Conservation (phyloP, 2,329 filamentous ascomycete species). For the Phaeosphaeriaceae sp. region DNA sequence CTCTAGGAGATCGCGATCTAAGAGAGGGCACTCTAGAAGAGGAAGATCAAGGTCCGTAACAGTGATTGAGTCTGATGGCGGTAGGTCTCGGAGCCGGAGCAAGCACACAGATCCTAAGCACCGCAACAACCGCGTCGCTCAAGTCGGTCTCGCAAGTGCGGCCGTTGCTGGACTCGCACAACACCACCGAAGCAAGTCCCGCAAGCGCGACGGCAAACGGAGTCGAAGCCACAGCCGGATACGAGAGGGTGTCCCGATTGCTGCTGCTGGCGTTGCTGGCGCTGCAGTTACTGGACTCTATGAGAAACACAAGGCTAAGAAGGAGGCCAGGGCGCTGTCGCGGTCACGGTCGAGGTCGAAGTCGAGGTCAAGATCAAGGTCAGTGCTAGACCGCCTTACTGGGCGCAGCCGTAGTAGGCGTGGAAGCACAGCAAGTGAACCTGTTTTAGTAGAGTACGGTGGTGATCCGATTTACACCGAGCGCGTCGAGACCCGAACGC, state of each 20-base stretch:
- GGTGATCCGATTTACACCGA: constrained; percentile 67
- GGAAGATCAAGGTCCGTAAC: constrained; percentile 45
- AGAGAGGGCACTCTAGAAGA: constrained; percentile 17
- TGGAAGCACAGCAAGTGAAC: constrained; percentile 54
- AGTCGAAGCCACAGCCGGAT: constrained; percentile 64
- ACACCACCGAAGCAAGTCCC: constrained; percentile 64
- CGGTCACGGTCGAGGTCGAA: constrained; percentile 47
- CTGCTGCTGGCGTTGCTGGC: constrained; percentile 66
- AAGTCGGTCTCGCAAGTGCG: constrained; percentile 68
- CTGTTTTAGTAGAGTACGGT: constrained; percentile 69
- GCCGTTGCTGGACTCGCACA: constrained; percentile 68
- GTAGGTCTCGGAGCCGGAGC: constrained; percentile 52
- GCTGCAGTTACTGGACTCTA: constrained; percentile 68
- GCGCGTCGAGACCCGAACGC: constrained; percentile 45
- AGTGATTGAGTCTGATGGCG: constrained; percentile 32
- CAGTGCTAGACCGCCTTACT: constrained; percentile 51
- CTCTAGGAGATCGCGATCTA: constrained; percentile 39
- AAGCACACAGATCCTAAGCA: constrained; percentile 55
- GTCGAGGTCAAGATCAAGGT: constrained; percentile 54
- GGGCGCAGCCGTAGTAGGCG: constrained; percentile 45
- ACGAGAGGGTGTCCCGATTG: constrained; percentile 64
- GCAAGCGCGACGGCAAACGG: constrained; percentile 58
- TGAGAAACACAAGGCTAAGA: constrained; percentile 68
- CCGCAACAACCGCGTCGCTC: constrained; percentile 65
- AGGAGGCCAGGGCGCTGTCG: constrained; percentile 59